A percentile compares a stretch with the other conserved stretches of the same genome.
These are phyloP conservation scores for Peribolospora baueri DNA, from an alignment of 768 basidiomycete species.

Conservation along the genomic window DNA sequence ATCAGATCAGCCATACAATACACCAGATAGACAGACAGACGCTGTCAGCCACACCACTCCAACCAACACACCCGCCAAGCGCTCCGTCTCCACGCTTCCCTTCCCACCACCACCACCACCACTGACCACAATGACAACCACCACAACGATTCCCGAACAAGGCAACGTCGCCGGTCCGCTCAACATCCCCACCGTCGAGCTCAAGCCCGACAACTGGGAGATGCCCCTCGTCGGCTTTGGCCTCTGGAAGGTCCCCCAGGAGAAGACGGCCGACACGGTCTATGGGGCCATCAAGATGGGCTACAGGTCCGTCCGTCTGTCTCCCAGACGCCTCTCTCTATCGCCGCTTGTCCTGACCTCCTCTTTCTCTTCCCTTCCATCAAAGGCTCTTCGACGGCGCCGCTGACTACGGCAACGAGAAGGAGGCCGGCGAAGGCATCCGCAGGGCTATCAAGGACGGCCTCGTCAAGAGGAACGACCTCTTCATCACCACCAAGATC, in stretches of 20 bases:
- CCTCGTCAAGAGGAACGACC: slow-evolving; percentile 61
- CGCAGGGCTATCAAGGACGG: slow-evolving; percentile 54
- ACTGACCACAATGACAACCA: no score
- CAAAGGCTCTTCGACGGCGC: slow-evolving; percentile 20
- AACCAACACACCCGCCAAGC: no score
- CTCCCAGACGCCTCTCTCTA: no score
- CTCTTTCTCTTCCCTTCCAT: background rate
- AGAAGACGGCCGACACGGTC: slow-evolving; percentile 13
- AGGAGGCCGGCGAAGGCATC: slow-evolving; percentile 56
- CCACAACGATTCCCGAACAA: no score
- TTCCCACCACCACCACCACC: no score
- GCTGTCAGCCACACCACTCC: no score
- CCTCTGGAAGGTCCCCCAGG: slow-evolving; percentile 16
- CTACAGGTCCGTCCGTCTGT: no score
- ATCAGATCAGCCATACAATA: no score
- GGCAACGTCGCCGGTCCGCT: background rate
- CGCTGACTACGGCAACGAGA: slow-evolving; percentile 73
- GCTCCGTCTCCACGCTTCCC: no score
- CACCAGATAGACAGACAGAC: no score
- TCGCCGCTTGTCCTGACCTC: background rate
- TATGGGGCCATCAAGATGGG: slow-evolving; percentile 14
- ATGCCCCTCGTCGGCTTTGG: slow-evolving; percentile 9
- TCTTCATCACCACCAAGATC: slow-evolving; percentile 69
- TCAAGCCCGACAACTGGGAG: slow-evolving; percentile 3
- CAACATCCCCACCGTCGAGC: no score